Evolutionary conservation across 2,329 filamentous ascomycete genomes (phyloP), one percentile per base, ranked within the genome.

Genomic region (Cladosporium sp.): DNA sequence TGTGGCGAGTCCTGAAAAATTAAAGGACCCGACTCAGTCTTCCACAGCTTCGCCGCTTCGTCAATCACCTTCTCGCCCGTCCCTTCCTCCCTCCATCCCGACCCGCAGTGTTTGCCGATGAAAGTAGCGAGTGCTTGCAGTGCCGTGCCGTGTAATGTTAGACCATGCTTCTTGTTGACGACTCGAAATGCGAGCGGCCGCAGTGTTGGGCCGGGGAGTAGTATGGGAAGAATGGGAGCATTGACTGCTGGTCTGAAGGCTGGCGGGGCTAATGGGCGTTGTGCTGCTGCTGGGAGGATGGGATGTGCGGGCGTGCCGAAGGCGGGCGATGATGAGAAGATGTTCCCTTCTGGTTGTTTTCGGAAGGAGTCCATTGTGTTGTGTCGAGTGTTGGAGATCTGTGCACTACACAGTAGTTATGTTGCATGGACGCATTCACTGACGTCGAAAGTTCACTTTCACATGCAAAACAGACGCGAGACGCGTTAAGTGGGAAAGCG

Each of bases 101-200:
- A 91, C 29, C 93, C 93, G 68, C 93, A 99, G 69, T 96, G 87
- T 60, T 88, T 85, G 9, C 93, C 95, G 47, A 99, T 86, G 68
- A 99, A 99, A 1, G 82, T 79, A 17, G 93, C 91, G 27, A 99
- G 78, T 41, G 88, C 82, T 67, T 92, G 85, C 4, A 99, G 75
- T 0, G 93, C 89, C 0, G 90, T 83, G 0, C 92, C 93, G 7
- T 88, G 91, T 47, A 99, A 81, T 0, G 91, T 97, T 50, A 99
- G 76, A 61, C 92, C 95, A 71, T 99, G 89, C 65, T 97, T 99
- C 70, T 96, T 96, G 2, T 93, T 99, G 59, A 99, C 95, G 0
- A 89, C 95, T 41, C 93, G 84, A 65, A 99, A 97, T 7, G 93
- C 95, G 17, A 97, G 78, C 2, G 93, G 92, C 55, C 95, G 80